phyloP scores from a whole-genome alignment of 257 asterid species.

The Nicotiana tabacum region DNA sequence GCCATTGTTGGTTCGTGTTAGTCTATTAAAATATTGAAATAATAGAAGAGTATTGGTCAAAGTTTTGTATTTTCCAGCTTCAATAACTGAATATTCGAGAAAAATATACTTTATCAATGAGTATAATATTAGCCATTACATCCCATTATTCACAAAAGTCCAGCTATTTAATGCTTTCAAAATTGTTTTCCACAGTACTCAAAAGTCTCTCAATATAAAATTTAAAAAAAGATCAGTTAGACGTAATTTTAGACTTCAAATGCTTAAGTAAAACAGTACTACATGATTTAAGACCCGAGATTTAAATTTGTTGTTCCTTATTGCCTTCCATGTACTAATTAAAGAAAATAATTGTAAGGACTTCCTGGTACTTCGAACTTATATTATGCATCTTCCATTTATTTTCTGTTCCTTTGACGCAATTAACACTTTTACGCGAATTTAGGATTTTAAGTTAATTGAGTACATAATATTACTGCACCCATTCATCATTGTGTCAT shows the following conservation, averaged over 20 bases:
- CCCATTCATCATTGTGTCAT: neutral
- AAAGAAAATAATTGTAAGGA: neutral
- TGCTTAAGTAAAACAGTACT: neutral
- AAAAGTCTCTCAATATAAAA: neutral
- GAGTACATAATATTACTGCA: no score
- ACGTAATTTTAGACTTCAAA: neutral
- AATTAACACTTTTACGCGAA: neutral
- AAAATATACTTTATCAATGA: neutral
- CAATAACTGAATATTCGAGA: neutral
- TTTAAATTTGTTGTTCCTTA: neutral
- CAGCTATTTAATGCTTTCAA: neutral
- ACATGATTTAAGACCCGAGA: neutral
- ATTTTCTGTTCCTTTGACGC: neutral
- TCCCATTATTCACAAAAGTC: neutral
- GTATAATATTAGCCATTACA: neutral
- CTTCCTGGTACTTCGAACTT: neutral
- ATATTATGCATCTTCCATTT: neutral
- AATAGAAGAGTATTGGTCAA: neutral
- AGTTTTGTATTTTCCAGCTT: neutral
- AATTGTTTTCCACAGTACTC: neutral
- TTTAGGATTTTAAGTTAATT: neutral
- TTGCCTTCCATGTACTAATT: neutral
- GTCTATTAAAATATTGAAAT: neutral
- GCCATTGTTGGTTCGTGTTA: neutral
- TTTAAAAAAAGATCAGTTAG: neutral